These are phyloP conservation scores for Aphanomyces cochlioides DNA, from an alignment of 352 stramenopile species.

Conservation along the genomic window DNA sequence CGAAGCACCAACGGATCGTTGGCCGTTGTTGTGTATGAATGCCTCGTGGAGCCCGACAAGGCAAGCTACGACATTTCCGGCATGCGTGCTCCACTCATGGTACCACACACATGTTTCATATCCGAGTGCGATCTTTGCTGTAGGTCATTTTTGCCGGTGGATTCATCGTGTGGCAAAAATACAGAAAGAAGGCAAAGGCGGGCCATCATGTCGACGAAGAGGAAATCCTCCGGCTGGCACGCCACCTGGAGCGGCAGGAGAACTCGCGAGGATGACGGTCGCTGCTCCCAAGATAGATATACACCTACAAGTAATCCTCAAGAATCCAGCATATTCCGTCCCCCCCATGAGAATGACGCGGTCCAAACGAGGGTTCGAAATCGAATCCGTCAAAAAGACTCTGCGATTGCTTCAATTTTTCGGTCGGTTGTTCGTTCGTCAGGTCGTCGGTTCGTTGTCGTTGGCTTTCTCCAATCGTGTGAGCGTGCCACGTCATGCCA, in stretches of 20 bases:
- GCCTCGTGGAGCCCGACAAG: conserved; percentile 1
- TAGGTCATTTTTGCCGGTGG: conserved; percentile 24
- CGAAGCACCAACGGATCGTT: background rate
- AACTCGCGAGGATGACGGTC: no score
- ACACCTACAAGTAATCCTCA: no score
- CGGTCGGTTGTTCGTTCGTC: no score
- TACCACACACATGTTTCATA: background rate
- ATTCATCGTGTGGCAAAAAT: conserved; percentile 27
- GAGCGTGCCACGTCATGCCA: no score
- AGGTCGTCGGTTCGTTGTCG: no score
- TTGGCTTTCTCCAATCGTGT: no score
- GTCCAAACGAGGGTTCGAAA: no score
- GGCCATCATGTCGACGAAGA: conserved; percentile 21
- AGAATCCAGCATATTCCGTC: no score
- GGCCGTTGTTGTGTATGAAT: background rate
- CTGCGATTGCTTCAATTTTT: no score
- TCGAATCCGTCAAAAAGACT: no score
- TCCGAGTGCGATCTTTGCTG: background rate
- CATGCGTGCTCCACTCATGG: conserved; percentile 19
- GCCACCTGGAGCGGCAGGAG: conserved; percentile 7
- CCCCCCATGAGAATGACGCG: no score
- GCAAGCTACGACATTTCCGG: conserved; percentile 12
- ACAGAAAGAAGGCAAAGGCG: conserved; percentile 14
- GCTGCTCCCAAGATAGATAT: no score
- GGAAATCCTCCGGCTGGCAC: conserved; percentile 19